A percentile compares a stretch with the other conserved stretches of the same genome.
Evolutionary conservation across 1,284 basidiomycete species (phyloP).

Genomic region (Veloboletus limbatus): DNA sequence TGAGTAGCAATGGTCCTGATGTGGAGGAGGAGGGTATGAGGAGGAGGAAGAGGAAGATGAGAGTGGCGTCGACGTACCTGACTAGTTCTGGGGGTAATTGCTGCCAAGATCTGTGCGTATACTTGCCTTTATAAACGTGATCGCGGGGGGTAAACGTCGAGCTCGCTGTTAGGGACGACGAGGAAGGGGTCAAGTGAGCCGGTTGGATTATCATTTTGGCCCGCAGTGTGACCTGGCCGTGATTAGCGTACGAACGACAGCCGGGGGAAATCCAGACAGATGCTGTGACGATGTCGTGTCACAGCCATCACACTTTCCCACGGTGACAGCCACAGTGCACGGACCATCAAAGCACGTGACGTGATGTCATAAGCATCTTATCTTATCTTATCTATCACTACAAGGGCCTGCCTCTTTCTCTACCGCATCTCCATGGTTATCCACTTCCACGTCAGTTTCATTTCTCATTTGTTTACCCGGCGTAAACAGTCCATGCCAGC

Average conservation of each 20-base stretch:
- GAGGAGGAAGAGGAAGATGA: conserved; percentile 16
- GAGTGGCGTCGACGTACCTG: conserved; percentile 47
- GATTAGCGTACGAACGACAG: conserved; percentile 39
- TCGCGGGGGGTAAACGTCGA: conserved; percentile 21
- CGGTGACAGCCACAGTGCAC: conserved; percentile 28
- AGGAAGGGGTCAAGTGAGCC: conserved; percentile 17
- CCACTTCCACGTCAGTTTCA: conserved; percentile 15
- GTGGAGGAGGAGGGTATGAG: neutral
- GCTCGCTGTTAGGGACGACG: conserved; percentile 24
- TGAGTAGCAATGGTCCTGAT: conserved; percentile 60
- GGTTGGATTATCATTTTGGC: conserved; percentile 34
- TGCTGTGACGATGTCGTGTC: conserved; percentile 31
- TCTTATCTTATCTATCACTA: conserved; percentile 28
- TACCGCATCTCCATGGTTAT: conserved; percentile 12
- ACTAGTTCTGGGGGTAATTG: conserved; percentile 68
- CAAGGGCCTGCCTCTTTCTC: neutral
- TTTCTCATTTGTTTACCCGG: conserved; percentile 17
- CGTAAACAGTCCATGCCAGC: conserved; percentile 13
- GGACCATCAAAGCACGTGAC: conserved; percentile 24
- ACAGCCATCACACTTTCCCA: conserved; percentile 28
- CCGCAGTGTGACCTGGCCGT: conserved; percentile 38
- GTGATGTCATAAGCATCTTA: neutral
- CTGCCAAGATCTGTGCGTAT: conserved; percentile 62
- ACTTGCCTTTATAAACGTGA: conserved; percentile 62
- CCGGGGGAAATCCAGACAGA: conserved; percentile 35